These are phyloP conservation scores for Hymenoscyphus linearis DNA, from an alignment of 2,329 filamentous ascomycete genomes.

Conservation along the genomic window DNA sequence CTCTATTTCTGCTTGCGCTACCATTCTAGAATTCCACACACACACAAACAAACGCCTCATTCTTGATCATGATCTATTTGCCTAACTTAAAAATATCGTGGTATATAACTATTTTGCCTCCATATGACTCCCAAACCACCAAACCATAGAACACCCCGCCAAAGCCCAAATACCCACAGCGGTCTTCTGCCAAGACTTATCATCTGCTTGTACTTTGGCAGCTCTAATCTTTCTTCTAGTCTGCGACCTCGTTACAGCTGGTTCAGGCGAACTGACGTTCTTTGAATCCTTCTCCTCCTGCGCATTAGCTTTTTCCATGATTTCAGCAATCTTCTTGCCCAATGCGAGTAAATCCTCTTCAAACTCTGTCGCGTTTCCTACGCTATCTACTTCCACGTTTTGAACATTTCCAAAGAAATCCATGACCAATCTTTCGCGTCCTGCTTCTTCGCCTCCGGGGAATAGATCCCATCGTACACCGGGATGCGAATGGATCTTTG, in stretches of 20 bases:
- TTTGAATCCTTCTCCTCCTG: constrained; percentile 24
- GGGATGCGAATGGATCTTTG: constrained; percentile 89
- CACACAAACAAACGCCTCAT: background rate
- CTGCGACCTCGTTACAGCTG: constrained; percentile 13
- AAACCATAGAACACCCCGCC: constrained; percentile 55
- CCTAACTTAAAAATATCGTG: background rate
- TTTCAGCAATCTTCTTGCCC: constrained; percentile 57
- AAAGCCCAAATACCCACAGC: constrained; percentile 55
- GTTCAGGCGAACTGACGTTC: constrained; percentile 20
- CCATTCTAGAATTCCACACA: background rate
- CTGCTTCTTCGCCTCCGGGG: constrained; percentile 71
- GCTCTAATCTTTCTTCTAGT: constrained; percentile 38
- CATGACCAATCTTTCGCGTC: constrained; percentile 75
- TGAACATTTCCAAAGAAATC: constrained; percentile 99
- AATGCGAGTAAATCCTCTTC: constrained; percentile 75
- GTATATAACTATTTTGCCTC: background rate
- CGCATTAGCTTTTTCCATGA: constrained; percentile 37
- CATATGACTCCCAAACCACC: constrained; percentile 42
- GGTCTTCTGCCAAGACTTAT: constrained; percentile 64
- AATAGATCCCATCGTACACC: constrained; percentile 96
- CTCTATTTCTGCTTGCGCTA: too few relatives aligned
- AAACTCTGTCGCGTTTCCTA: constrained; percentile 44
- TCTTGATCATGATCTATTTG: background rate
- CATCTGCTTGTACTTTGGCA: constrained; percentile 58
- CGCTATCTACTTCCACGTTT: constrained; percentile 77